These are phyloP conservation scores for Tetraselmis striata DNA, from an alignment of 139 green algal species.

Conservation along the genomic window DNA sequence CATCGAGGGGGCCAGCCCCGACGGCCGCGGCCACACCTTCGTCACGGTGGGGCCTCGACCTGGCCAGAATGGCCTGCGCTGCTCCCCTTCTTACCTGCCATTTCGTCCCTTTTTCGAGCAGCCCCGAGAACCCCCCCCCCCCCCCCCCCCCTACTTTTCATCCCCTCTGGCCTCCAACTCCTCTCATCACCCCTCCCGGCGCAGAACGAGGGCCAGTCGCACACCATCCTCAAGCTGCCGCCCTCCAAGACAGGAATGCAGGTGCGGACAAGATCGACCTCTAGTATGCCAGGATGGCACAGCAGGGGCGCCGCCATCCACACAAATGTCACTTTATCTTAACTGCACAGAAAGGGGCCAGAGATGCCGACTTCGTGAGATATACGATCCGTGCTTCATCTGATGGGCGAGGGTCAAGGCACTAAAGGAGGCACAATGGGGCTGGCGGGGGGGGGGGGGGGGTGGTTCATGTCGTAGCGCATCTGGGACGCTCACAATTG, in stretches of 20 bases:
- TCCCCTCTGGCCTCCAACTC: too few species aligned
- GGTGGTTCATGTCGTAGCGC: too few species aligned
- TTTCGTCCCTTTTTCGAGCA: too few species aligned
- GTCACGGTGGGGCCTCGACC: not conserved
- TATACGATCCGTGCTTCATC: not conserved
- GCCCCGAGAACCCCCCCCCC: too few species aligned
- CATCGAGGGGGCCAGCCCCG: not conserved
- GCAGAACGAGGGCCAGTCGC: slow-evolving; percentile 13
- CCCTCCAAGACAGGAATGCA: slow-evolving; percentile 38
- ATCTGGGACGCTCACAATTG: too few species aligned
- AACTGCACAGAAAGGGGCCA: not conserved
- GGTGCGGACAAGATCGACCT: slow-evolving; percentile 18
- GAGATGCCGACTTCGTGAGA: not conserved
- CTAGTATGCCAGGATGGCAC: not conserved
- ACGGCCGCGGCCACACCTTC: not conserved
- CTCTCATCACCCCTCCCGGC: too few species aligned
- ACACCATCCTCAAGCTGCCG: slow-evolving; percentile 42
- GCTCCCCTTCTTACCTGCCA: too few species aligned
- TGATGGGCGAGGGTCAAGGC: not conserved
- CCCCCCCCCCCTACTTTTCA: too few species aligned
- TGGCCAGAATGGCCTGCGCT: not conserved
- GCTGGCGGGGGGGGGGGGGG: too few species aligned
- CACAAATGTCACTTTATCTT: not conserved
- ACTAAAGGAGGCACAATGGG: too few species aligned
- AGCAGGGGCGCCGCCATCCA: not conserved